These are phyloP conservation scores for Pluteus cervinus DNA, from an alignment of 768 basidiomycete genomes.

Conservation along the genomic window DNA sequence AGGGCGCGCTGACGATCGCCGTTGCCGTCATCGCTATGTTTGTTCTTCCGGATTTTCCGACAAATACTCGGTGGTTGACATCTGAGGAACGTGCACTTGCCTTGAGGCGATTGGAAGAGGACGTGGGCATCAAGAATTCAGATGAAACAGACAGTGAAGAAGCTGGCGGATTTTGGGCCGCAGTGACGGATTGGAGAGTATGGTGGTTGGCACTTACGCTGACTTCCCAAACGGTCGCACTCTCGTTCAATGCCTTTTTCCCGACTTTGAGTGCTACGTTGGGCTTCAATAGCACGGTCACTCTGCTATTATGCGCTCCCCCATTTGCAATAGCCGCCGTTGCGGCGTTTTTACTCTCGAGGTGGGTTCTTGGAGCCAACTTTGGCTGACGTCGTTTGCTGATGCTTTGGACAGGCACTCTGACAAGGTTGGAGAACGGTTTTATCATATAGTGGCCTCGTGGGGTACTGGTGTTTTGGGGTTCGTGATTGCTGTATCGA, in stretches of 20 bases:
- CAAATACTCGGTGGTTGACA: conserved; percentile 58
- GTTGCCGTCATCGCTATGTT: conserved; percentile 52
- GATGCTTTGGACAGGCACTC: conserved; percentile 48
- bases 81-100: conserved; percentile 57
- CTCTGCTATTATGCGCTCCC: conserved; percentile 73
- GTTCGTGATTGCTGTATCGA: conserved; percentile 65
- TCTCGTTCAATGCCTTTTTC: conserved; percentile 79
- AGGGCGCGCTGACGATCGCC: conserved; percentile 59
- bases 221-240: conserved; percentile 51
- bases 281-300: conserved; percentile 57
- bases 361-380: conserved; percentile 27
- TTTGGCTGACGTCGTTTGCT: conserved; percentile 1
- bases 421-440: conserved; percentile 70
- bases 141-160: conserved; percentile 34
- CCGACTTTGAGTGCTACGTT: conserved; percentile 72
- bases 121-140: conserved; percentile 48
- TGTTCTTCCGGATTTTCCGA: conserved; percentile 79
- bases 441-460: conserved; percentile 58
- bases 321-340: conserved; percentile 70
- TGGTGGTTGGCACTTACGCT: conserved; percentile 73
- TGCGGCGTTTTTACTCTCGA: conserved; percentile 45
- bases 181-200: conserved; percentile 75
- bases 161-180: conserved; percentile 48
- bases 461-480: conserved; percentile 63
- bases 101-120: conserved; percentile 60